A percentile compares a stretch with the other conserved stretches of the same genome.
phyloP scores from a whole-genome alignment of 495 filamentous ascomycete species.

The Hyaloscypha hepaticicola region DNA sequence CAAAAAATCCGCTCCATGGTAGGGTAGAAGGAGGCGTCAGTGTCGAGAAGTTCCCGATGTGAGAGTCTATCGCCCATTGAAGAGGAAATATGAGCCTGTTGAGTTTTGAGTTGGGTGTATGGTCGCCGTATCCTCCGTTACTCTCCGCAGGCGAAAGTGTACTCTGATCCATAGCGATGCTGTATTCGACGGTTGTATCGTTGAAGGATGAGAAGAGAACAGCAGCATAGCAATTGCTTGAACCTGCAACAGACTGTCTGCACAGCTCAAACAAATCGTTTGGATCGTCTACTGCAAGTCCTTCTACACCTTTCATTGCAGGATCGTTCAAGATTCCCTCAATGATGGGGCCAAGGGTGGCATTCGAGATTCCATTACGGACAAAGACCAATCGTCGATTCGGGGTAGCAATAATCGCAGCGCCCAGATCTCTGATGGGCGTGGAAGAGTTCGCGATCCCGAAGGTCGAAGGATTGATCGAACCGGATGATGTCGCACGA shows the following conservation, averaged over 20 bases:
- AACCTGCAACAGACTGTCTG: slow-evolving; percentile 16
- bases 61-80: slow-evolving; percentile 21
- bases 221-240: slow-evolving; percentile 28
- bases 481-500: not conserved
- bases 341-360: slow-evolving; percentile 18
- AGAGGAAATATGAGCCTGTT: slow-evolving; percentile 16
- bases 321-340: slow-evolving; percentile 15
- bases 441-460: slow-evolving; percentile 14
- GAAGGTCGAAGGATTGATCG: not conserved
- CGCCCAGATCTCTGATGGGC: slow-evolving; percentile 15
- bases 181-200: slow-evolving; percentile 25
- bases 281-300: slow-evolving; percentile 5
- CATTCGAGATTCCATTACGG: slow-evolving; percentile 22
- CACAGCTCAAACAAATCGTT: slow-evolving; percentile 26
- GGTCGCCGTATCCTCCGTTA: not conserved
- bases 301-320: slow-evolving; percentile 4
- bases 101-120: slow-evolving; percentile 11
- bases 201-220: slow-evolving; percentile 23
- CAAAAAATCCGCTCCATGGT: slow-evolving; percentile 21
- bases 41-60: slow-evolving; percentile 21
- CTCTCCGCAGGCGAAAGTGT: not conserved
- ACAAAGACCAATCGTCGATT: slow-evolving; percentile 24
- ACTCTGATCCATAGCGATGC: slow-evolving; percentile 21
- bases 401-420: slow-evolving; percentile 10
- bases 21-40: slow-evolving; percentile 17